Evolutionary conservation across 176 grass and related monocot species (phyloP), one percentile per base, ranked within the genome.

Genomic region (Oryza meridionalis): DNA sequence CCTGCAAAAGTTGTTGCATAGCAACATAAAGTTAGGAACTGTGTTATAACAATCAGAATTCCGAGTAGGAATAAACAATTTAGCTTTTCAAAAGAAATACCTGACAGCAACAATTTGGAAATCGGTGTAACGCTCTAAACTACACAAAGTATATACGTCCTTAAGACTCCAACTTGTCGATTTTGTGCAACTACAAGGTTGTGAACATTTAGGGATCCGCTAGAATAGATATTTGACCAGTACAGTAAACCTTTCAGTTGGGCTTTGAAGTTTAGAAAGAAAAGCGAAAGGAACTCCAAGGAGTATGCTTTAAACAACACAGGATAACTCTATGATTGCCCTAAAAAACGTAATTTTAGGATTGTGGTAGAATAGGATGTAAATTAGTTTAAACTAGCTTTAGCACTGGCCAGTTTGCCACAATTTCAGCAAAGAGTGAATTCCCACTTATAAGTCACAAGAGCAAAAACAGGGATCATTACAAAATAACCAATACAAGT

Each of bases 1-100:
- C 93, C 97, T 99, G 91, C 55, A 17, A 71, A 88, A 88, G 85
- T 70, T 40, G 46, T 69, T 80, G 55, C 78, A 84, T 45, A 69
- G 61, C 49, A 73, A 80, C 38, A 38, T 14, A 86, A 19, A 61
- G 43, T 78, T 64, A 84, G 85, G 72, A 31, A 31, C 29, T 31
- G 29, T 31, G 29, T 31, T 31, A 31, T 31, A 31, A 31, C 29
- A 31, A 31, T 31, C 29, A 31, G 29, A 31, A 31, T 31, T 31
- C 29, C 2, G 29, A 31, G 29, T 31, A 31, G 29, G 29, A 31
- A 31, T 31, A 31, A 16, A 72, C 26, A 69, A 24, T 32, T 29
- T 0, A 72, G 51, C 53, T 64, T 43, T 43, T n/a, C 21, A 27
- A 4, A 35, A 19, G 14, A 76, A 16, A 69, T 16, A 11, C 42